Evolutionary conservation across 2,329 filamentous ascomycete species (phyloP), one percentile per base, ranked within the genome.

Genomic region (Albophoma yamanashiensis): DNA sequence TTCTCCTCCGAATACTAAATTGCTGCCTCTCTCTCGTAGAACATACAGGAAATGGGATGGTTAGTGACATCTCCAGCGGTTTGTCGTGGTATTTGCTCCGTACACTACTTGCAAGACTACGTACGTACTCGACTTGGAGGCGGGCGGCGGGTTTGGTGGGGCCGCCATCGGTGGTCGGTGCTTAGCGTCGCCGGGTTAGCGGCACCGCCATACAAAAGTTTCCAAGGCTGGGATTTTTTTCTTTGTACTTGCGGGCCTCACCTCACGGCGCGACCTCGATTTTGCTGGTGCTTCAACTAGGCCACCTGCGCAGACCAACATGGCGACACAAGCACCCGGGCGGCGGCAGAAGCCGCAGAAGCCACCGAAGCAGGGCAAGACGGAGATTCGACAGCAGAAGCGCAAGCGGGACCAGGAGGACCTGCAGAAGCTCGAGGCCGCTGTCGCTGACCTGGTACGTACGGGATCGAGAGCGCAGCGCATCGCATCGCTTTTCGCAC

Each of bases 321-420:
- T 65, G 64, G 78, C 78, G 11, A 67, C 73, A 1, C 64, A 64
- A 60, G 59, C 62, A 27, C 58, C 69, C 31, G 65, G 61, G 57
- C 67, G 67, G 58, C 62, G 60, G 42, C 62, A 66, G 42, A 71
- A 67, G 59, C 58, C 63, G 42, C 62, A 66, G 43, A 71, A 67
- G 58, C 58, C 63, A 2, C 68, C 60, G 9, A 73, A 68, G 60
- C 67, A 67, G 36, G 67, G 65, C 6, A 73, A 70, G 7, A 69
- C 68, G 0, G 72, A 75, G 40, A 60, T 67, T 25, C 68, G 73
- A 2, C 69, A 73, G 45, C 68, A 74, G 60, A 76, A 76, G 63
- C 64, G 74, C 31, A 75, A 76, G 68, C 67, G 72, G 47, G 72
- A 74, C 11, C 68, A 74, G 60, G 72, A 75, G 39, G 68, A 72